Conservation (phyloP, 1,139 yeast species). For the Geotrichum fermentans region DNA sequence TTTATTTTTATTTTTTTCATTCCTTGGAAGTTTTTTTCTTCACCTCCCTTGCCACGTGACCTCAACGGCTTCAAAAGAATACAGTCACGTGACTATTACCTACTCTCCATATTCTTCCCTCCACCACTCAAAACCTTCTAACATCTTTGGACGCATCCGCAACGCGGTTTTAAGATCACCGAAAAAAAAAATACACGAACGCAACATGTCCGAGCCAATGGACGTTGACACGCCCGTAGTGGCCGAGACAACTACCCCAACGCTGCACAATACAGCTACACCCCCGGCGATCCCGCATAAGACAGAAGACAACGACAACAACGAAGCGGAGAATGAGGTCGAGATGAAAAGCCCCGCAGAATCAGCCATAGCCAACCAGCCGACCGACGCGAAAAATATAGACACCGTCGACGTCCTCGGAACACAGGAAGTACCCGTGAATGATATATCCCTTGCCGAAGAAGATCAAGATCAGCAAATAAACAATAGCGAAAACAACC, state of each 20-base stretch:
- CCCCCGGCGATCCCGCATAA: background rate
- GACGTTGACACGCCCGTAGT: background rate
- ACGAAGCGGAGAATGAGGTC: background rate
- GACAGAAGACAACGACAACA: background rate
- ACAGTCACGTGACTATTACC: too few relatives aligned
- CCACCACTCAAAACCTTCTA: too few relatives aligned
- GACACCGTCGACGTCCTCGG: too few relatives aligned
- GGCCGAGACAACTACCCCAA: background rate
- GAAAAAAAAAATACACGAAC: slow-evolving; percentile 17
- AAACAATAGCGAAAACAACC: background rate
- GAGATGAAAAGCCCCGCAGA: background rate
- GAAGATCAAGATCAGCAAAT: background rate
- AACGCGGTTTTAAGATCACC: too few relatives aligned
- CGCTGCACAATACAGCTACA: background rate
- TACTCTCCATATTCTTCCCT: too few relatives aligned
- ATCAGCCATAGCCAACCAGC: background rate
- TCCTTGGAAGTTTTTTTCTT: too few relatives aligned
- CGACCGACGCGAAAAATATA: background rate
- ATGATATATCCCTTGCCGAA: too few relatives aligned
- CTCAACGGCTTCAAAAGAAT: too few relatives aligned
- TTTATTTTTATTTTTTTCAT: too few relatives aligned
- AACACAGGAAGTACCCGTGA: too few relatives aligned
- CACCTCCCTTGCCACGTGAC: too few relatives aligned
- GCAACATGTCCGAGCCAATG: background rate
- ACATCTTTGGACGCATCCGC: too few relatives aligned